Conservation (phyloP, 768 basidiomycete genomes). For the Suillus subalutaceus region DNA sequence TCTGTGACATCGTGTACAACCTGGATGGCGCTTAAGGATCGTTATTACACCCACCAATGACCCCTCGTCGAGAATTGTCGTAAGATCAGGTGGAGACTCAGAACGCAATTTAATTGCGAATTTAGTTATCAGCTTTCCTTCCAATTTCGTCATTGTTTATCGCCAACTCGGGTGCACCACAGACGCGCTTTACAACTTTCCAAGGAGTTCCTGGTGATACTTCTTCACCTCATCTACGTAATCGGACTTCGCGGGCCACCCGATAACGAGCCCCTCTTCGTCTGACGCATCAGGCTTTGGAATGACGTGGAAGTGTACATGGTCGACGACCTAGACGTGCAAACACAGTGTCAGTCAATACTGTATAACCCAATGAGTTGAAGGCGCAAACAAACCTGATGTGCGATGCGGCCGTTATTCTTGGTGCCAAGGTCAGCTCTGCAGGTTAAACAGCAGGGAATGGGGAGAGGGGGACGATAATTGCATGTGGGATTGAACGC, state of each 20-base stretch:
- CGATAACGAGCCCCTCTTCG: constrained; percentile 75
- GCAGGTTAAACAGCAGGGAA: neutral
- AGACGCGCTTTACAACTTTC: constrained; percentile 15
- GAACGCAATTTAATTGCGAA: neutral
- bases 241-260: constrained; percentile 53
- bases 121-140: neutral
- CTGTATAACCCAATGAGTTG: neutral
- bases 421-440: constrained; percentile 23
- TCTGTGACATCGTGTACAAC: neutral
- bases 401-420: constrained; percentile 73
- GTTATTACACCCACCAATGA: neutral
- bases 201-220: constrained; percentile 22
- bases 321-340: constrained; percentile 62
- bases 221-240: constrained; percentile 26
- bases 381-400: constrained; percentile 44
- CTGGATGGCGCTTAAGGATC: neutral
- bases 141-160: neutral
- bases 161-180: neutral
- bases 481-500: neutral
- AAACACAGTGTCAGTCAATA: neutral
- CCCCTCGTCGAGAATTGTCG: neutral
- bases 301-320: constrained; percentile 94
- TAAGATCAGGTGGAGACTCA: neutral
- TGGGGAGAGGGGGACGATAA: neutral
- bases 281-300: constrained; percentile 76